Conservation (phyloP, 148 eudicot genomes). For the Cornus florida region DNA sequence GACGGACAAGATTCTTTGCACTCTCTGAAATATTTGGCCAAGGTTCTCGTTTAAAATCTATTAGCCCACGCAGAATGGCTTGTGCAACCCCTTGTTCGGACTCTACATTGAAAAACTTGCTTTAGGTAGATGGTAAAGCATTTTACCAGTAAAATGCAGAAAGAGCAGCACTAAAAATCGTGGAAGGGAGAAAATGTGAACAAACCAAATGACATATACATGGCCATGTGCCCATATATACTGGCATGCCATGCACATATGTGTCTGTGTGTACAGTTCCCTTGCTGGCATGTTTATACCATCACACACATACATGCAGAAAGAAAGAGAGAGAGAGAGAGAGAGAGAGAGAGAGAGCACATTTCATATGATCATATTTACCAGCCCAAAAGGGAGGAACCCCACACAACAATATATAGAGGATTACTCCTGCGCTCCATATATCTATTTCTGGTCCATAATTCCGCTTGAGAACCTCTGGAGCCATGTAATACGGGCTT, state of each 20-base stretch:
- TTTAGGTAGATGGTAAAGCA: background rate
- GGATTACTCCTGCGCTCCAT: slow-evolving; percentile 90
- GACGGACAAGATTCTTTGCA: slow-evolving; percentile 63
- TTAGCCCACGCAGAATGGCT: slow-evolving; percentile 72
- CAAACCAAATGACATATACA: background rate
- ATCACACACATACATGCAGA: background rate
- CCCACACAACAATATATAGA: slow-evolving; percentile 76
- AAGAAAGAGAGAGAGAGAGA: background rate
- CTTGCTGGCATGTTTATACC: background rate
- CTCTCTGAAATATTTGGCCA: slow-evolving; percentile 83
- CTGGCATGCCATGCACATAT: background rate
- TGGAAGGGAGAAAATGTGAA: background rate
- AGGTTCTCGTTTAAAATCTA: slow-evolving; percentile 81
- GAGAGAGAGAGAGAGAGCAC: background rate
- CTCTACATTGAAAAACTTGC: slow-evolving; percentile 35
- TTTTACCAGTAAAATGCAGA: background rate
- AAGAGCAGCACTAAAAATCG: background rate
- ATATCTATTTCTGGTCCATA: slow-evolving; percentile 88
- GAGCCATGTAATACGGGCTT: slow-evolving; percentile 88
- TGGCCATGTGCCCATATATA: background rate
- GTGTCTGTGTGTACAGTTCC: background rate
- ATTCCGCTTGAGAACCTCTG: slow-evolving; percentile 77
- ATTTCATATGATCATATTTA: slow-evolving; percentile 9
- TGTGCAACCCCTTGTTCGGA: slow-evolving; percentile 93
- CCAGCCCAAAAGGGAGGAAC: slow-evolving; percentile 96